phyloP scores from a whole-genome alignment of 2,329 filamentous ascomycete species.

The Didymella pomorum region DNA sequence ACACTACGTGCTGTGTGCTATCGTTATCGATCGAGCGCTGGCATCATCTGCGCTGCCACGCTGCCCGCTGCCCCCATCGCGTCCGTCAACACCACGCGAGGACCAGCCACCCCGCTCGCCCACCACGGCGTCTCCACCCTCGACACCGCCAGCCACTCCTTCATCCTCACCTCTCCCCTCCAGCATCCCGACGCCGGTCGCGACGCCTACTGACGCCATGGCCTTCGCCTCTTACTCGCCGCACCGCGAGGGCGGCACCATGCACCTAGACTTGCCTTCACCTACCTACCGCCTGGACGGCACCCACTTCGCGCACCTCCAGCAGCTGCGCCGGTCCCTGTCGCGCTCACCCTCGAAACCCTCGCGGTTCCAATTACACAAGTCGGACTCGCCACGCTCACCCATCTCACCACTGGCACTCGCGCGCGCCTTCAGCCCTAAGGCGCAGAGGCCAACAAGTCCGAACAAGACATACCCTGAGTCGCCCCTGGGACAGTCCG shows the following conservation, averaged over 20 bases:
- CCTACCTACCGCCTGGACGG: conserved; percentile 87
- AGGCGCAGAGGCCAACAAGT: conserved; percentile 56
- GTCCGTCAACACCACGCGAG: conserved; percentile 16
- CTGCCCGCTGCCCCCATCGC: conserved; percentile 26
- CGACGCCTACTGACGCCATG: conserved; percentile 45
- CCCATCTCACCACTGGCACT: conserved; percentile 55
- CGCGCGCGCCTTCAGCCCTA: conserved; percentile 57
- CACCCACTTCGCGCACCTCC: conserved; percentile 72
- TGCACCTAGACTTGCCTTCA: conserved; percentile 87
- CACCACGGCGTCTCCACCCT: conserved; percentile 21
- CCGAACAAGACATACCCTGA: conserved; percentile 61
- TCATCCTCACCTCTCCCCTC: conserved; percentile 17
- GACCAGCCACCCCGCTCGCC: conserved; percentile 19
- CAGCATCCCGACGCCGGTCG: conserved; percentile 20
- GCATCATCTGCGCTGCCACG: conserved; percentile 30
- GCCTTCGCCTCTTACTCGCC: conserved; percentile 59
- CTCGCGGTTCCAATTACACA: conserved; percentile 71
- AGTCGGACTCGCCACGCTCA: conserved; percentile 52
- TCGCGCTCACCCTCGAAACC: conserved; percentile 92
- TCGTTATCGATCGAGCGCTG: conserved; percentile 41
- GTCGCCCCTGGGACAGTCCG: conserved; percentile 64
- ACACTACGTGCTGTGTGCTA: conserved; percentile 25
- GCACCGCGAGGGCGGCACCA: conserved; percentile 71
- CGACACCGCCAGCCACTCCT: conserved; percentile 19
- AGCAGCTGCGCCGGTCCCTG: conserved; percentile 84